Evolutionary conservation across 2,329 filamentous ascomycete species (phyloP), one percentile per base, ranked within the genome.

Genomic region (Ceratocystis destructans): DNA sequence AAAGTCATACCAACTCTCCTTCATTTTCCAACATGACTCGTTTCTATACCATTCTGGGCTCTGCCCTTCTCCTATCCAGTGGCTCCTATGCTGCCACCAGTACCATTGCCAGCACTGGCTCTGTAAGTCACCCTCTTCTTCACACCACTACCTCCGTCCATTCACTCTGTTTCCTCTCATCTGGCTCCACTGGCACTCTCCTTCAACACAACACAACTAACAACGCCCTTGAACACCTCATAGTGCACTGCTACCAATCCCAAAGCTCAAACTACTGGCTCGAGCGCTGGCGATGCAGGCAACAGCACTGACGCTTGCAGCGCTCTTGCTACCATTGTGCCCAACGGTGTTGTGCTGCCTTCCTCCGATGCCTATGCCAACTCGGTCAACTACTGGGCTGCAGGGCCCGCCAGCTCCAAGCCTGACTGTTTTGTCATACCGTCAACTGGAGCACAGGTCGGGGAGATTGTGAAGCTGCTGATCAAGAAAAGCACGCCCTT

Each of bases 401-500:
- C 44, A 5, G 64, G 44, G 6, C 53, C 55, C 5, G 41, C 64
- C n/a, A 55, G 20, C 45, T 22, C 41, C 5, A 45, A 41, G 37
- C 64, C 64, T 6, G 64, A 66, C 57, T 66, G 64, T 20, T 61
- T 62, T 31, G 41, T 61, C 15, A 17, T 17, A 15, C 64, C 64
- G 5, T 50, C 55, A 3, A 61, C 28, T 6, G 17, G 22, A 28
- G 25, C 41, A 3, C 41, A 61, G 4, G 44, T 62, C 5, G 55
- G 55, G 2, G 57, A 37, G 1, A 50, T 66, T 17, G n/a, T 66
- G 25, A 62, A 66, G 41, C n/a, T 45, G 2, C 64, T 66, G 7
- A 37, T 61, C 17, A 20, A 61, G 17, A 62, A n/a, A 57, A 33
- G 20, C 10, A 69, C 67, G 57, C 70, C 69, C 0, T 84, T 84